Evolutionary conservation across 441 rosid genomes (phyloP).

Genomic region (Populus hybrid): DNA sequence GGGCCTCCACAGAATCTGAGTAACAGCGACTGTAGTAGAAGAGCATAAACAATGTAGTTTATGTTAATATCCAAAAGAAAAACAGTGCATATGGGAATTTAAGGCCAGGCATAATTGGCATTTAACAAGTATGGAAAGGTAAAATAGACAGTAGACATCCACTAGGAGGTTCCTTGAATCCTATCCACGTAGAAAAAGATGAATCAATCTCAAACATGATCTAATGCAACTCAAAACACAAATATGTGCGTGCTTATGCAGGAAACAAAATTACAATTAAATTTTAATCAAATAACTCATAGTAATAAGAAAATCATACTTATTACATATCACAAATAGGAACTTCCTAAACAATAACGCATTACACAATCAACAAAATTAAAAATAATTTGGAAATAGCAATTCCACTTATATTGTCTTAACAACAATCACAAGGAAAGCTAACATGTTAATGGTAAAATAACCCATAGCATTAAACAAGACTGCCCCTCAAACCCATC

Average conservation of each 20-base stretch:
- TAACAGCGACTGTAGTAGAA: slow-evolving; percentile 71
- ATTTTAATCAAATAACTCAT: background rate
- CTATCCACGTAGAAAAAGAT: background rate
- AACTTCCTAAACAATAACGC: background rate
- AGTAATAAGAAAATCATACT: too few relatives aligned
- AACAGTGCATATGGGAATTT: background rate
- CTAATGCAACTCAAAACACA: background rate
- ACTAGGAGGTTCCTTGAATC: background rate
- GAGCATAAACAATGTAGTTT: slow-evolving; percentile 15
- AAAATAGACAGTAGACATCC: background rate
- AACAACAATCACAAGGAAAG: background rate
- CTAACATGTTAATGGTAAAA: background rate
- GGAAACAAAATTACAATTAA: background rate
- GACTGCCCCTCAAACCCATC: background rate
- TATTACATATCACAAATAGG: too few relatives aligned
- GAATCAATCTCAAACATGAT: background rate
- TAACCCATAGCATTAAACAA: background rate
- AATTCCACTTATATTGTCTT: background rate
- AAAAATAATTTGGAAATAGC: background rate
- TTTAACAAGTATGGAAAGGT: background rate
- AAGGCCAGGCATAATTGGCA: background rate
- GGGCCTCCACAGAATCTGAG: slow-evolving; percentile 86
- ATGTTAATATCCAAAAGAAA: background rate
- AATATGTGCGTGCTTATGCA: background rate
- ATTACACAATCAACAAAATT: background rate